These are phyloP conservation scores for Cutaneotrichosporon dermatis DNA, from an alignment of 1,284 basidiomycete genomes.

Conservation along the genomic window DNA sequence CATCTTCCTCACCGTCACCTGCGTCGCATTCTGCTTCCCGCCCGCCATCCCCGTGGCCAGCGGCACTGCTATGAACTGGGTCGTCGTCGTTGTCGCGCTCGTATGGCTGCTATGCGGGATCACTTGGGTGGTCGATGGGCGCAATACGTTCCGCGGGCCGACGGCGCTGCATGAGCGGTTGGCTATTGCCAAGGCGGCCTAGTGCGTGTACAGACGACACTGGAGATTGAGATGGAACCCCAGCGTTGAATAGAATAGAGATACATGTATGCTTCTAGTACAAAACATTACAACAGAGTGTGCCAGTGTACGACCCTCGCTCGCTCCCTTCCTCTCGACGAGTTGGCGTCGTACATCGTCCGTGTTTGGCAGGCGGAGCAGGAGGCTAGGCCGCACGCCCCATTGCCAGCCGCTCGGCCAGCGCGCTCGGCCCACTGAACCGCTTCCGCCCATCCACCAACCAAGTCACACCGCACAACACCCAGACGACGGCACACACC, in stretches of 20 bases:
- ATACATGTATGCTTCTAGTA: too few species aligned
- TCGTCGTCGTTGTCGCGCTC: slow-evolving; percentile 40
- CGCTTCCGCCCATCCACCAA: slow-evolving; percentile 41
- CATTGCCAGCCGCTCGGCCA: slow-evolving; percentile 22
- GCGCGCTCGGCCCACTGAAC: slow-evolving; percentile 46
- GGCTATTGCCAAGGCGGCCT: not conserved
- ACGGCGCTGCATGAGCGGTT: slow-evolving; percentile 35
- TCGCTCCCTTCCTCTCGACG: too few species aligned
- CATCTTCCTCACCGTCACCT: slow-evolving; percentile 48
- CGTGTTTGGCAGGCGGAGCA: too few species aligned
- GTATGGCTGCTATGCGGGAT: slow-evolving; percentile 35
- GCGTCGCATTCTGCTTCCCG: slow-evolving; percentile 54
- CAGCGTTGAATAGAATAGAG: too few species aligned
- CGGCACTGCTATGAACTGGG: slow-evolving; percentile 51
- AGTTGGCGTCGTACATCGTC: too few species aligned
- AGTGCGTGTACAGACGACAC: not conserved
- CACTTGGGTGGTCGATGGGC: slow-evolving; percentile 45
- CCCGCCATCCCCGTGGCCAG: slow-evolving; percentile 46
- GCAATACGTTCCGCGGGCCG: slow-evolving; percentile 46
- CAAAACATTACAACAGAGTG: too few species aligned
- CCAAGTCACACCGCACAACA: slow-evolving; percentile 44
- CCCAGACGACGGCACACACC: slow-evolving; percentile 35
- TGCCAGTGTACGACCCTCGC: too few species aligned
- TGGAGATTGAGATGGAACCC: too few species aligned
- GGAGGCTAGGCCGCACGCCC: not conserved